These are phyloP conservation scores for Pezizomycotina sp. DNA, from an alignment of 2,329 filamentous ascomycete genomes.

Conservation along the genomic window DNA sequence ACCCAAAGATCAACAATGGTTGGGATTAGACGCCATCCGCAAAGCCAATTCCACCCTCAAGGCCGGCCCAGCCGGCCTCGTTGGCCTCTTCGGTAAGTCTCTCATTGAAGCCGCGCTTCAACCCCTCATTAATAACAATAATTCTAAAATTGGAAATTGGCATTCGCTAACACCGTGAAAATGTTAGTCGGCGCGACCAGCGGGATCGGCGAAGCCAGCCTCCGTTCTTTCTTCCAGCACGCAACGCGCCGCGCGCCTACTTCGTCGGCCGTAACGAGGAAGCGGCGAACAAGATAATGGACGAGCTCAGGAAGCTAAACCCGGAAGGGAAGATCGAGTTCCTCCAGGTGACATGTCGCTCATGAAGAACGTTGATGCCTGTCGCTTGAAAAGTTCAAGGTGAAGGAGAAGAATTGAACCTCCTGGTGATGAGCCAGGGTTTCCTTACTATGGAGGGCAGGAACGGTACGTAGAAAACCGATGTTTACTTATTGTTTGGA, in stretches of 20 bases:
- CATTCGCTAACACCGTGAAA: not conserved
- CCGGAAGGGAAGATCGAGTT: constrained; percentile 34
- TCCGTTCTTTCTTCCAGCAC: constrained; percentile 34
- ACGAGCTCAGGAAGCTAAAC: constrained; percentile 33
- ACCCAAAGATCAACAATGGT: too few relatives aligned
- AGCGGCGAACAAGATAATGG: constrained; percentile 29
- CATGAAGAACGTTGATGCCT: constrained; percentile 37
- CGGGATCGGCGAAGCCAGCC: constrained; percentile 38
- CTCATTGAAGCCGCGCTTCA: constrained; percentile 26
- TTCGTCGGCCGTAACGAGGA: constrained; percentile 35
- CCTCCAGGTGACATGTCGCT: constrained; percentile 36
- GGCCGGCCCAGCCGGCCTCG: constrained; percentile 37
- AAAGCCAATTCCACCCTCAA: constrained; percentile 16
- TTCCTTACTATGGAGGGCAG: constrained; percentile 29
- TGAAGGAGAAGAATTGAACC: constrained; percentile 33
- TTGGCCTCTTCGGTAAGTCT: constrained; percentile 27
- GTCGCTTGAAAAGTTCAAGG: constrained; percentile 33
- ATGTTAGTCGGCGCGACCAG: constrained; percentile 35
- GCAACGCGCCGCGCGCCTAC: constrained; percentile 35
- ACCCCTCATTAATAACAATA: constrained; percentile 23
- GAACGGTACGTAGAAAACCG: too few relatives aligned
- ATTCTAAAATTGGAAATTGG: not conserved
- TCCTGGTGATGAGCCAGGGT: constrained; percentile 35
- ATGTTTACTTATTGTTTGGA: too few relatives aligned
- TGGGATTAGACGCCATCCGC: constrained; percentile 17